Evolutionary conservation across 768 basidiomycete species (phyloP), one percentile per base, ranked within the genome.

Genomic region (Omphalotus guepiniiformis): DNA sequence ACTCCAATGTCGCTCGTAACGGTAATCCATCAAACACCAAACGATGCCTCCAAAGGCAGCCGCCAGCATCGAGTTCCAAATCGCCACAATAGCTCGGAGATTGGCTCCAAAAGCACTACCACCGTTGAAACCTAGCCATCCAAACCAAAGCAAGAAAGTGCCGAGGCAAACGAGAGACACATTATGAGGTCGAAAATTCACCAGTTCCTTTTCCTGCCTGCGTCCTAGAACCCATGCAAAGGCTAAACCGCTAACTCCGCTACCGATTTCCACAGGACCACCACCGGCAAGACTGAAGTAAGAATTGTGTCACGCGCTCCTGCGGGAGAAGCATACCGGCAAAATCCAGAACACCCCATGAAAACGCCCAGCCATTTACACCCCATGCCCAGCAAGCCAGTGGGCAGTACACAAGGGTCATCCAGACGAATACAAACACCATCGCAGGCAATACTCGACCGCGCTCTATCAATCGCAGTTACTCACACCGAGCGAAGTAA

Each of bases 121-220:
- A 39, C 88, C 92, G 67, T 93, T 94, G 74, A 93, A 92, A n/a
- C 86, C 88, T 48, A 85, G 67, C 82, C 83, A 90, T 36, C 90
- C 89, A 60, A 93, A 86, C 88, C 86, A 92, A 45, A 92, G 80
- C 53, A 93, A 76, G 55, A 83, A 86, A 7, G 88, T 93, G 53
- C 92, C 91, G 47, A 93, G 75, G 54, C 78, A 79, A 56, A 93
- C 87, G 62, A 88, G 70, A 26, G 86, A 82, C 18, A 92, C 89
- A 62, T 92, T 91, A 66, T 94, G 89, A 6, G 92, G 91, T 51
- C 89, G 78, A 70, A 92, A 93, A 62, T 87, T 87, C 50, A 80
- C 61, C 7, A 88, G 64, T 55, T 88, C 83, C 37, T 75, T 76
- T 54, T 86, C 82, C 52, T 82, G 74, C 50, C 93, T 78, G 41